Evolutionary conservation across 139 green algal species (phyloP).

Genomic region (Micromonas pusilla): DNA sequence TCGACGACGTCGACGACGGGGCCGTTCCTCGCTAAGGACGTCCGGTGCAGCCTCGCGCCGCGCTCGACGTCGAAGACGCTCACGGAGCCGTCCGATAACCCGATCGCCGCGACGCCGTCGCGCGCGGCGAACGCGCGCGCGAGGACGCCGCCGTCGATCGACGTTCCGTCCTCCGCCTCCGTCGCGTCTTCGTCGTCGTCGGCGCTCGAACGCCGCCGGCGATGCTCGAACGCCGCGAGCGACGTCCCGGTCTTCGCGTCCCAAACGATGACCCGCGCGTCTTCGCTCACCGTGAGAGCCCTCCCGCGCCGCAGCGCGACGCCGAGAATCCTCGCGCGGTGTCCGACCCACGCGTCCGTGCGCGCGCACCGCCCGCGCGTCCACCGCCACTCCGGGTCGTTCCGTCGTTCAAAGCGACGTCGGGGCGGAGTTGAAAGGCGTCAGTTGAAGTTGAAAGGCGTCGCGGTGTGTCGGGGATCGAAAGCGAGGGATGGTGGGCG

Average conservation of each 20-base stretch:
- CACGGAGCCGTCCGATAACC: neutral
- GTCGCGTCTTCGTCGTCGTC: too few species aligned
- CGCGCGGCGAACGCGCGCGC: too few species aligned
- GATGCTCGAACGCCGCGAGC: neutral
- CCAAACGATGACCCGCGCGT: neutral
- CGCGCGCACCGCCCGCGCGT: neutral
- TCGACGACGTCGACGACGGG: neutral
- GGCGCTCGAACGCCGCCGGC: neutral
- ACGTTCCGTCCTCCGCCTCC: too few species aligned
- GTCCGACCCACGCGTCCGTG: neutral
- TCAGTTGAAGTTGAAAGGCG: too few species aligned
- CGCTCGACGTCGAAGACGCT: neutral
- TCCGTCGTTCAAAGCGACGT: neutral
- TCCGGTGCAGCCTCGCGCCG: neutral
- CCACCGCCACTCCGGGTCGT: neutral
- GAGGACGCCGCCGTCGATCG: too few species aligned
- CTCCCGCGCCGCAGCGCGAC: neutral
- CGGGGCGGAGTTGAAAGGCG: too few species aligned
- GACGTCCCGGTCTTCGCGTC: neutral
- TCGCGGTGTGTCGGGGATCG: too few species aligned
- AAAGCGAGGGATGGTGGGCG: too few species aligned
- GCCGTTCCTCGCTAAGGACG: neutral
- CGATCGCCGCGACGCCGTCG: neutral
- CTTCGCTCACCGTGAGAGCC: neutral
- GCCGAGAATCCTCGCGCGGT: neutral